Evolutionary conservation across 805 yeast species (phyloP).

Genomic region (Pichia thaimueangensis): DNA sequence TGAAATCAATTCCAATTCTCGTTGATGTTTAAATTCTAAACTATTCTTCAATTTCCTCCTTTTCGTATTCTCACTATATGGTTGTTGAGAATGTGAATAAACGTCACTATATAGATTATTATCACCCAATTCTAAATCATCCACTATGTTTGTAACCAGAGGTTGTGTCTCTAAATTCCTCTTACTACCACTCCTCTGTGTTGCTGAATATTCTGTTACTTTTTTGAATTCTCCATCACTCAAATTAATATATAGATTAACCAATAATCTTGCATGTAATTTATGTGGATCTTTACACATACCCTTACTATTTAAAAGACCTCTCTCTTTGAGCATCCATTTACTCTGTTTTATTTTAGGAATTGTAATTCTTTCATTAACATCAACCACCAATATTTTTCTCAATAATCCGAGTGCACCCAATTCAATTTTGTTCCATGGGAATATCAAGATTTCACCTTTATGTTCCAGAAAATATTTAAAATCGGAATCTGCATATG

Average conservation of each 20-base stretch:
- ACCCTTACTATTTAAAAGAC: conserved; percentile 39
- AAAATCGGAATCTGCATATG: conserved; percentile 39
- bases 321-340: conserved; percentile 46
- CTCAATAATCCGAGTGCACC: conserved; percentile 45
- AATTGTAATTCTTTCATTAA: conserved; percentile 37
- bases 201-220: conserved; percentile 23
- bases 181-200: conserved; percentile 15
- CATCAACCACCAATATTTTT: conserved; percentile 45
- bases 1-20: conserved; percentile 32
- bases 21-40: conserved; percentile 22
- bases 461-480: conserved; percentile 30
- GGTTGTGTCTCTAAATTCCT: conserved; percentile 42
- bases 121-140: conserved; percentile 27
- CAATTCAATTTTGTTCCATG: conserved; percentile 51
- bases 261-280: conserved; percentile 45
- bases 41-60: conserved; percentile 26
- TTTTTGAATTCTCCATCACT: conserved; percentile 40
- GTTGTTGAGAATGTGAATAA: conserved; percentile 38
- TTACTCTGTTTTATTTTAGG: conserved; percentile 41
- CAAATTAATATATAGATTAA: conserved; percentile 46
- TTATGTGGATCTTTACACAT: conserved; percentile 47
- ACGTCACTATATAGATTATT: conserved; percentile 22
- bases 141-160: conserved; percentile 29
- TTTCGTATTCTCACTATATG: conserved; percentile 32
- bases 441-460: conserved; percentile 41